Evolutionary conservation across 1,284 basidiomycete species (phyloP), one percentile per base, ranked within the genome.

Genomic region (Sparassis latifolia): DNA sequence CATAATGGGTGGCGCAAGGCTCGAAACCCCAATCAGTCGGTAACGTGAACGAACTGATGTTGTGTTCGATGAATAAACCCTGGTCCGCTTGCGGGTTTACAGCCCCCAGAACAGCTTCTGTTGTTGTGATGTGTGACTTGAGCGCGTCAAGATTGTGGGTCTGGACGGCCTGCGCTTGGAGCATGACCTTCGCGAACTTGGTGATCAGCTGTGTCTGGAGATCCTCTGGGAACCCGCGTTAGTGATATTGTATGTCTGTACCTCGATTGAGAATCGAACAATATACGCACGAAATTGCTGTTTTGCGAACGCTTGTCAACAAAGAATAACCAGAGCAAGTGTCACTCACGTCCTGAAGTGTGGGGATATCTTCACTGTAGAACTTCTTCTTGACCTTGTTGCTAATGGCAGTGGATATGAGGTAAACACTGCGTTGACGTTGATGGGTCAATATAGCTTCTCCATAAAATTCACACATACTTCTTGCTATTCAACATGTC

Each of bases 401-500:
- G 7, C 86, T 80, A 42, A 86, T 66, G 3, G 78, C 75, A 30
- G 76, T 86, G 4, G 84, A 77, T 43, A 90, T 78, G 37, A 92
- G 62, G 64, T 86, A 90, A n/a, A 77, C 68, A 61, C 87, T 89
- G 53, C 30, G 48, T 41, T 20, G 20, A 10, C 7, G 40, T 30
- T 40, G 46, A 45, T 38, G 20, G 49, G 31, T 9, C 20, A 20
- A 20, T 20, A 20, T 20, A 20, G 20, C 20, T 20, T 20, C 20
- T 20, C 20, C 20, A 20, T 20, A 20, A 20, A 20, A 20, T 20
- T 20, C 20, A 20, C 20, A 20, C 70, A 50, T 54, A 89, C 88
- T 92, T 92, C 71, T 92, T 92, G 66, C 80, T 78, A 57, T 85
- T 87, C 43, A 82, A 67, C 86, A 90, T 89, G 43, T 90, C 85